Percentiles rank a stretch among this genome's conserved stretches.
phyloP scores from a whole-genome alignment of 2,329 filamentous ascomycete genomes.

The Celoporthe dispersa region DNA sequence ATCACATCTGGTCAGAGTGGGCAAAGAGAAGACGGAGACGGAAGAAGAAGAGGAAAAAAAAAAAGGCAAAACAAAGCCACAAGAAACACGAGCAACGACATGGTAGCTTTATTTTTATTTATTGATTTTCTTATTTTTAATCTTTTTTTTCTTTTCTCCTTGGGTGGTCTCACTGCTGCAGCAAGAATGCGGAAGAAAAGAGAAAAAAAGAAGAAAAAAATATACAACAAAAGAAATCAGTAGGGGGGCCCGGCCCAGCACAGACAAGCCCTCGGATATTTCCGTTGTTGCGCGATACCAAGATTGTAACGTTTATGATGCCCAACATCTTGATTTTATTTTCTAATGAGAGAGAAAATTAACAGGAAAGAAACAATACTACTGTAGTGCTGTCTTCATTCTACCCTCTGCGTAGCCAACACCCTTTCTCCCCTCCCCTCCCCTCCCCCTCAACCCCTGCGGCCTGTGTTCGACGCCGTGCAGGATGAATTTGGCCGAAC shows the following conservation, averaged over 20 bases:
- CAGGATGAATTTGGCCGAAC: not conserved
- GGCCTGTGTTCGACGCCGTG: not conserved
- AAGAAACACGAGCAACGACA: not conserved
- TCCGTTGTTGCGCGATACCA: not conserved
- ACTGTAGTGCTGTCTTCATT: not conserved
- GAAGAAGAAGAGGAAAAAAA: not conserved
- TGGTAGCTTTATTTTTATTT: not conserved
- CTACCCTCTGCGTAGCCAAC: not conserved
- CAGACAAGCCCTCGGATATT: not conserved
- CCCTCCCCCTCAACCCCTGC: not conserved
- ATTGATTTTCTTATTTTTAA: not conserved
- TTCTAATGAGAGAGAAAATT: no score
- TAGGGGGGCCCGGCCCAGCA: not conserved
- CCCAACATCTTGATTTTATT: not conserved
- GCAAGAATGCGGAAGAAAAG: not conserved
- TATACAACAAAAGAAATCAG: not conserved
- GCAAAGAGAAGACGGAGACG: not conserved
- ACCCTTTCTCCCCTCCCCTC: no score
- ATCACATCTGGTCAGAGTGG: not conserved
- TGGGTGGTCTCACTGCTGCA: not conserved
- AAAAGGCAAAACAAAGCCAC: not conserved
- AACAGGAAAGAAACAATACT: not conserved
- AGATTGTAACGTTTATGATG: not conserved
- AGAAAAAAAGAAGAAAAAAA: not conserved
- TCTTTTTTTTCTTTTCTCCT: not conserved